phyloP scores from a whole-genome alignment of 768 basidiomycete species.

The Lanmaoa rubissima region DNA sequence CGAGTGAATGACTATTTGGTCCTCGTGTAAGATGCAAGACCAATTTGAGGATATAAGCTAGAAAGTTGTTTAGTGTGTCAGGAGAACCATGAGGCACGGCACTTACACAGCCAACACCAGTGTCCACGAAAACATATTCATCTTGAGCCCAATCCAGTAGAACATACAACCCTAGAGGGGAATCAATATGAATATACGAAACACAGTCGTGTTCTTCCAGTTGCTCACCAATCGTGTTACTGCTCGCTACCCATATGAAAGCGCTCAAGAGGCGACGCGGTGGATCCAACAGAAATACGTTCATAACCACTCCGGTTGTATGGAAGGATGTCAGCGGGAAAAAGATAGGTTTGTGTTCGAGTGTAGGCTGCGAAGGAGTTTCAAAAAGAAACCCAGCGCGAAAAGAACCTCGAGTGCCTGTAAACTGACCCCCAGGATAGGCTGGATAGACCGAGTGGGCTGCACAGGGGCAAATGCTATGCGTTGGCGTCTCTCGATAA shows the following conservation, averaged over 20 bases:
- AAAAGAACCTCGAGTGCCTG: slow-evolving; percentile 1
- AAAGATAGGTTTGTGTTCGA: slow-evolving; percentile 45
- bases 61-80: neutral
- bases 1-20: slow-evolving; percentile 70
- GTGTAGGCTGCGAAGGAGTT: slow-evolving; percentile 1
- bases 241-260: slow-evolving; percentile 63
- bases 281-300: slow-evolving; percentile 72
- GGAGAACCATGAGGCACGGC: neutral
- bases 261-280: slow-evolving; percentile 58
- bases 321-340: slow-evolving; percentile 59
- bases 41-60: slow-evolving; percentile 70
- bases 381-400: slow-evolving; percentile 15
- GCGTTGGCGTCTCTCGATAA: slow-evolving; percentile 14
- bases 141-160: slow-evolving; percentile 63
- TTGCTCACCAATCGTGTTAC: slow-evolving; percentile 33
- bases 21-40: slow-evolving; percentile 70
- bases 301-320: slow-evolving; percentile 70
- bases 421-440: slow-evolving; percentile 3
- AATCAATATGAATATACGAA: neutral
- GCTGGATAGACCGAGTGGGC: slow-evolving; percentile 6
- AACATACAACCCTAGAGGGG: slow-evolving; percentile 57
- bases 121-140: slow-evolving; percentile 72
- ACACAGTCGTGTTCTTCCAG: too few relatives aligned
- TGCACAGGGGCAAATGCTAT: neutral
- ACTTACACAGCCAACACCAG: slow-evolving; percentile 71